Conservation (phyloP, 2,329 filamentous ascomycete species). For the Ophiostoma australiae region DNA sequence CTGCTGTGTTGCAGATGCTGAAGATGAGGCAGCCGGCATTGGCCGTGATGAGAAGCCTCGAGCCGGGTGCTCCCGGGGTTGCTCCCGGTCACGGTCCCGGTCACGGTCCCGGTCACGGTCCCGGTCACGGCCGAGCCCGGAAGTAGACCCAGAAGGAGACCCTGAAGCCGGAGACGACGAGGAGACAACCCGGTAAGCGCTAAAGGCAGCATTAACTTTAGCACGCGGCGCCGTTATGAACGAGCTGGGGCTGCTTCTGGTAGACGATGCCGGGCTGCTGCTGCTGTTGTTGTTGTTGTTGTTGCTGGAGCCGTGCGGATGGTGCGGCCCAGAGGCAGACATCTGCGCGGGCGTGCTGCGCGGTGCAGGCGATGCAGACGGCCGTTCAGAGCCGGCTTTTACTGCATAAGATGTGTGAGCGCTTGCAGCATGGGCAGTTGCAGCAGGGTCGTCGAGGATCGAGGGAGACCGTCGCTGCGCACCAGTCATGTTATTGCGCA, state of each 20-base stretch:
- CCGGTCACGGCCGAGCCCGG: background rate
- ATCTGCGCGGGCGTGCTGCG: background rate
- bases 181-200: background rate
- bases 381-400: background rate
- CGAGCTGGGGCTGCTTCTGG: background rate
- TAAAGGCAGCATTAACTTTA: background rate
- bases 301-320: background rate
- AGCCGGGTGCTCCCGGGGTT: background rate
- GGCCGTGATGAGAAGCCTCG: background rate
- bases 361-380: background rate
- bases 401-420: no score
- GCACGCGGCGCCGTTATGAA: background rate
- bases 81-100: no score
- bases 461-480: background rate
- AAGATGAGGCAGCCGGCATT: background rate
- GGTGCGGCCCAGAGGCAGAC: background rate
- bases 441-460: no score
- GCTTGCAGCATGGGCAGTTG: no score
- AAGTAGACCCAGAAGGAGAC: background rate
- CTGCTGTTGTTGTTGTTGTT: background rate
- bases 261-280: background rate
- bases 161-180: background rate
- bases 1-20: background rate
- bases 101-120: background rate
- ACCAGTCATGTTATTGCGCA: constrained; percentile 12